A percentile compares a stretch with the other conserved stretches of the same genome.
Conservation (phyloP, 2,329 filamentous ascomycete genomes). For the Aspergillus melleus region DNA sequence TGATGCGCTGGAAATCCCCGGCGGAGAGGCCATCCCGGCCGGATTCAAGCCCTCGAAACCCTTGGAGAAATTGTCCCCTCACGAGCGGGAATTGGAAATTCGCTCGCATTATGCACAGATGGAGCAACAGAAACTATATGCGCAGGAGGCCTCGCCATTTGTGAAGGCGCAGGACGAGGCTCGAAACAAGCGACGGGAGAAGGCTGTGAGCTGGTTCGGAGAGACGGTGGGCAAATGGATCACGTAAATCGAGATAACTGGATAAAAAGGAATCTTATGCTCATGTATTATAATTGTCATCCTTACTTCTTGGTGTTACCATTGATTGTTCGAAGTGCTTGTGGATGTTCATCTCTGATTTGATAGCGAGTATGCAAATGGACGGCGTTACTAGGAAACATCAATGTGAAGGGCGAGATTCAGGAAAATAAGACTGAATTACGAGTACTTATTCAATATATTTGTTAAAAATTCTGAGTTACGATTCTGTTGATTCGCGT, state of each 20-base stretch:
- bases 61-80: conserved; percentile 44
- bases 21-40: conserved; percentile 35
- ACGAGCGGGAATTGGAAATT: conserved; percentile 48
- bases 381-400: background rate
- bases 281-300: conserved; percentile 14
- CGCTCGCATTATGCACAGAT: conserved; percentile 39
- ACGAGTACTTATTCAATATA: no score
- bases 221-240: conserved; percentile 45
- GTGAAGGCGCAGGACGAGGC: conserved; percentile 39
- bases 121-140: conserved; percentile 38
- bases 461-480: no score
- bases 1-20: conserved; percentile 35
- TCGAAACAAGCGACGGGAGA: conserved; percentile 40
- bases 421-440: no score
- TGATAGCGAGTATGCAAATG: background rate
- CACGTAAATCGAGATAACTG: conserved; percentile 21
- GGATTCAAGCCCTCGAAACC: conserved; percentile 40
- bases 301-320: conserved; percentile 1
- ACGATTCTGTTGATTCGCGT: no score
- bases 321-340: background rate
- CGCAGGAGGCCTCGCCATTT: conserved; percentile 36
- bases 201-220: conserved; percentile 44
- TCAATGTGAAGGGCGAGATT: background rate
- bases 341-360: background rate
- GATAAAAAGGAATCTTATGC: conserved; percentile 3